Evolutionary conservation across 108 stramenopile species (phyloP), one percentile per base, ranked within the genome.

Genomic region (Mayamaea pseudoterrestris): DNA sequence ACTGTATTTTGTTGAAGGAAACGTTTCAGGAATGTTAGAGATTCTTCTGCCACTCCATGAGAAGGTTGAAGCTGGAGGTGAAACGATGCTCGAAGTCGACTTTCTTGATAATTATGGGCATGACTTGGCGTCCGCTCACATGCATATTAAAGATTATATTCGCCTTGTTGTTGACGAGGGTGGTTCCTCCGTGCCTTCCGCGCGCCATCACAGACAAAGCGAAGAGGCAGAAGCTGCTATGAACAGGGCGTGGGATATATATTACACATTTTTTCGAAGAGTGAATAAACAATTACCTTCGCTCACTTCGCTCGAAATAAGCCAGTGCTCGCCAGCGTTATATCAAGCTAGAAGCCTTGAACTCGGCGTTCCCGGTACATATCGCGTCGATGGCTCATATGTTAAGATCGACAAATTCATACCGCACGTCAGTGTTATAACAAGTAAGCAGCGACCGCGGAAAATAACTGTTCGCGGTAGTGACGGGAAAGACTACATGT

Each of bases 361-460:
- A 30, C 67, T 98, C 16, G 94, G 93, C 31, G 94, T 98, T 16
- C 97, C 99, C 13, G 97, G 99, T 3, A 95, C 97, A 0, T 99
- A 99, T 58, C 50, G 60, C 55, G 78, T 96, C 12, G 84, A 93
- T 59, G 91, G 90, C 1, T 72, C 74, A 16, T 91, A 77, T 47
- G 78, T 96, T 5, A 90, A 93, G 41, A 98, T 98, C 41, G 71
- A 90, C n/a, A 55, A 58, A 41, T 96, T 99, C 57, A 55, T 68
- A 34, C 62, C 84, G 0, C 54, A 50, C 41, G 82, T 99, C 17
- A 76, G 88, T 39, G 90, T 99, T 5, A 96, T 99, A 35, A 83
- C 90, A 12, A 95, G 90, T 42, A 99, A 99, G 68, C 99, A 99
- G 66, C 70, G 96, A 46, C 99, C 99, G 16, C 75, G 99, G 26